Conservation (phyloP, 2,329 filamentous ascomycete genomes). For the Lanzia echinophila region DNA sequence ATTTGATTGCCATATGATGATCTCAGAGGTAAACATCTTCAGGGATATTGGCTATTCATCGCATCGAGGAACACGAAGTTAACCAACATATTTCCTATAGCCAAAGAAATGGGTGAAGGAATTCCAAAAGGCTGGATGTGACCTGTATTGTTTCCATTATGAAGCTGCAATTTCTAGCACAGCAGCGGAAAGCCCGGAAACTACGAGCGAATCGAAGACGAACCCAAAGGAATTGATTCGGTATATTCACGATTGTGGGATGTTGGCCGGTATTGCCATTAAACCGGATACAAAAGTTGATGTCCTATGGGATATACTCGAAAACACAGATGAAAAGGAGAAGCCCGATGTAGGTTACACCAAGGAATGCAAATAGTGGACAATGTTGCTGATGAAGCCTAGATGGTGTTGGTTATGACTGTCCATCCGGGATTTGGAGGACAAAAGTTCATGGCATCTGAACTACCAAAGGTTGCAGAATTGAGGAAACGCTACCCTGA, state of each 20-base stretch:
- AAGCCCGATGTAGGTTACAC: slow-evolving; percentile 72
- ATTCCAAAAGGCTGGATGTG: slow-evolving; percentile 88
- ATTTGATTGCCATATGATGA: slow-evolving; percentile 99
- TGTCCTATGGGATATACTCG: slow-evolving; percentile 85
- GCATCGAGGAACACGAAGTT: neutral
- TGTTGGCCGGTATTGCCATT: slow-evolving; percentile 90
- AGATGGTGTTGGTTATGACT: slow-evolving; percentile 99
- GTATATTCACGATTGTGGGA: slow-evolving; percentile 82
- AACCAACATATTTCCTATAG: slow-evolving; percentile 40
- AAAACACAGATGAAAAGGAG: slow-evolving; percentile 64
- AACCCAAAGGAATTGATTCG: slow-evolving; percentile 77
- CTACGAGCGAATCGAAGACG: slow-evolving; percentile 62
- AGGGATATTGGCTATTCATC: neutral
- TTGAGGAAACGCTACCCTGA: slow-evolving; percentile 80
- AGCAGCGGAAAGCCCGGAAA: slow-evolving; percentile 73
- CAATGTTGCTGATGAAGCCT: slow-evolving; percentile 10
- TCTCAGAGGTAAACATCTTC: slow-evolving; percentile 67
- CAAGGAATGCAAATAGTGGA: neutral
- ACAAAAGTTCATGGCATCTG: slow-evolving; percentile 96
- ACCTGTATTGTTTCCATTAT: slow-evolving; percentile 99
- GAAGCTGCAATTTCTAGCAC: slow-evolving; percentile 83
- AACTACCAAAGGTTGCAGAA: slow-evolving; percentile 86
- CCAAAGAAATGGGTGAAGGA: slow-evolving; percentile 98
- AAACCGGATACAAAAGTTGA: slow-evolving; percentile 89
- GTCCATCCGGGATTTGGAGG: slow-evolving; percentile 96